Evolutionary conservation across 768 basidiomycete genomes (phyloP).

Genomic region (Leccinum truebloodii): DNA sequence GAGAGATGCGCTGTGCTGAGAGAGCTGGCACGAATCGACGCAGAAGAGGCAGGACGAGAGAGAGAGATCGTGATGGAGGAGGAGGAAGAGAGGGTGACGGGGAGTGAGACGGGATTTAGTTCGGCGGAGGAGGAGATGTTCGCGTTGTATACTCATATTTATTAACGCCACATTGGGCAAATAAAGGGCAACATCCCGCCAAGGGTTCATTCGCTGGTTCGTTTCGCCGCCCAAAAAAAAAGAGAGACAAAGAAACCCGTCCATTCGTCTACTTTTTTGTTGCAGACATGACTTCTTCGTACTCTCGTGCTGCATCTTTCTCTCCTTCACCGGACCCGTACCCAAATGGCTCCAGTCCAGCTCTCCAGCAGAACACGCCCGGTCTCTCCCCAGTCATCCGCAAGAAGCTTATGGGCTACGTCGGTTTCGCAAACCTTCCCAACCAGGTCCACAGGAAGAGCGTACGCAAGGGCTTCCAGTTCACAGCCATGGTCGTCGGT

Average conservation of each 20-base stretch:
- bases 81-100: not conserved
- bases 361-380: slow-evolving; percentile 42
- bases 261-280: slow-evolving; percentile 23
- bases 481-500: slow-evolving; percentile 99
- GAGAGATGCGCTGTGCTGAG: not conserved
- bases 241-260: slow-evolving; percentile 43
- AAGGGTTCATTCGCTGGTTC: slow-evolving; percentile 27
- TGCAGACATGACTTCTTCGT: slow-evolving; percentile 72
- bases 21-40: slow-evolving; percentile 23
- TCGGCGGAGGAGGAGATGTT: slow-evolving; percentile 33
- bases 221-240: slow-evolving; percentile 52
- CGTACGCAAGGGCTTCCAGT: slow-evolving; percentile 97
- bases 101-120: not conserved
- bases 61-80: not conserved
- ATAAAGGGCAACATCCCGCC: slow-evolving; percentile 34
- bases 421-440: slow-evolving; percentile 96
- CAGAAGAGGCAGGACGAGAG: slow-evolving; percentile 17
- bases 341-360: slow-evolving; percentile 65
- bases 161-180: slow-evolving; percentile 36
- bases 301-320: slow-evolving; percentile 60
- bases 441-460: slow-evolving; percentile 99
- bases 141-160: slow-evolving; percentile 39
- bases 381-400: slow-evolving; percentile 50
- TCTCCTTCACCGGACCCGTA: slow-evolving; percentile 54
- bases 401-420: slow-evolving; percentile 95